Conservation (phyloP, 1,284 basidiomycete species). For the Ustilago tritici region DNA sequence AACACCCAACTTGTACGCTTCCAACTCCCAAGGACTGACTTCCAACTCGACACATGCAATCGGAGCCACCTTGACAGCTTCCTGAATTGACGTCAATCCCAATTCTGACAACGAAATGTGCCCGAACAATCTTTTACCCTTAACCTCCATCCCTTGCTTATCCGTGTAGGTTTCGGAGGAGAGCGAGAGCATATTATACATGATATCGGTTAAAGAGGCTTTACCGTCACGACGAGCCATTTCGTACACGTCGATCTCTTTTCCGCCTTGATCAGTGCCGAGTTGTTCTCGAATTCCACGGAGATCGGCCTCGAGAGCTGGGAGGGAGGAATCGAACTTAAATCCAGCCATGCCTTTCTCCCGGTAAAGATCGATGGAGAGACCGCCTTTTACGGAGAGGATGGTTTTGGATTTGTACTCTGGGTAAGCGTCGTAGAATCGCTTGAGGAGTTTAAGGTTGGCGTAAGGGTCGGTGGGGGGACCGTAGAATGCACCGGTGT, state of each 20-base stretch:
- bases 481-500: constrained; percentile 72
- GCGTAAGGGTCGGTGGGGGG: constrained; percentile 63
- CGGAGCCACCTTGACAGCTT: constrained; percentile 47
- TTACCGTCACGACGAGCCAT: constrained; percentile 50
- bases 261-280: constrained; percentile 54
- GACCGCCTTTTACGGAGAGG: constrained; percentile 74
- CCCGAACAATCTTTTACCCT: constrained; percentile 59
- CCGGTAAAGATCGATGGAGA: constrained; percentile 31
- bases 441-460: constrained; percentile 72
- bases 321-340: constrained; percentile 33
- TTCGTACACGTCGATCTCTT: constrained; percentile 60
- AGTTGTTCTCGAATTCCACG: constrained; percentile 42
- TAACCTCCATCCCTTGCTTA: constrained; percentile 25
- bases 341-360: constrained; percentile 46
- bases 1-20: constrained; percentile 71
- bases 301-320: constrained; percentile 49
- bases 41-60: constrained; percentile 77
- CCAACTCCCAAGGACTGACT: constrained; percentile 75
- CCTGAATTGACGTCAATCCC: constrained; percentile 52
- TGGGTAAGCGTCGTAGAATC: constrained; percentile 74
- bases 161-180: constrained; percentile 41
- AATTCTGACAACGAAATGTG: constrained; percentile 64
- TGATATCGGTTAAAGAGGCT: constrained; percentile 35
- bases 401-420: constrained; percentile 74
- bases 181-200: constrained; percentile 54